Conservation (phyloP, 192 early-diverging fungal genomes). For the Kappamyces sp. region DNA sequence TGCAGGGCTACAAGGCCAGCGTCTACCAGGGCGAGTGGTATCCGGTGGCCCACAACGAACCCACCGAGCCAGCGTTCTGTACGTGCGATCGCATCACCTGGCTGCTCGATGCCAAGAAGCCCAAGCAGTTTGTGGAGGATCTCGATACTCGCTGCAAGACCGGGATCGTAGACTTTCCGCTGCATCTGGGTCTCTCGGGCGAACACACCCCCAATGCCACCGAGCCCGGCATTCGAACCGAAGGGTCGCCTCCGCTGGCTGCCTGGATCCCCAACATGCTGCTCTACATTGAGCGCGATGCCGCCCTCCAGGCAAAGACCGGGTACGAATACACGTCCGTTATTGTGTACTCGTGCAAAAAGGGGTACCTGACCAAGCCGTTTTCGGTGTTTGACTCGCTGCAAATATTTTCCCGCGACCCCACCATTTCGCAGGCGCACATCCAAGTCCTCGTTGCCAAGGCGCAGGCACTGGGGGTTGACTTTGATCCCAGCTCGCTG, state of each 20-base stretch:
- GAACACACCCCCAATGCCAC: slow-evolving; percentile 2
- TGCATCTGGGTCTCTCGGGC: not conserved
- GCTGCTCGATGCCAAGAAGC: slow-evolving; percentile 6
- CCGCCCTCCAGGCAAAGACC: slow-evolving; percentile 3
- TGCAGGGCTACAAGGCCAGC: slow-evolving; percentile 1
- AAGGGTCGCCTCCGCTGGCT: slow-evolving; percentile 2
- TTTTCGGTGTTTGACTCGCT: slow-evolving; percentile 8
- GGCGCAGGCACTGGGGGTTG: slow-evolving; percentile 1
- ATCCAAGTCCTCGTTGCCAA: slow-evolving; percentile 7
- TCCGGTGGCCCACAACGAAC: slow-evolving; percentile 15
- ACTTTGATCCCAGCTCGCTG: slow-evolving; percentile 5
- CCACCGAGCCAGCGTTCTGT: slow-evolving; percentile 14
- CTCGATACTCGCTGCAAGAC: too few species aligned
- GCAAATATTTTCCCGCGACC: slow-evolving; percentile 7
- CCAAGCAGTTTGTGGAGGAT: too few species aligned
- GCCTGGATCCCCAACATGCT: slow-evolving; percentile 12
- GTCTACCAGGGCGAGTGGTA: slow-evolving; percentile 16
- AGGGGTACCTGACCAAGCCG: slow-evolving; percentile 1
- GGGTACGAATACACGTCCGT: slow-evolving; percentile 12
- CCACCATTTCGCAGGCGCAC: slow-evolving; percentile 4
- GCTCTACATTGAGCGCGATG: slow-evolving; percentile 10
- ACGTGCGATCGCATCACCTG: slow-evolving; percentile 11
- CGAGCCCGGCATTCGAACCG: slow-evolving; percentile 8
- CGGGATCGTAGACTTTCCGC: not conserved
- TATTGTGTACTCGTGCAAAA: slow-evolving; percentile 14